Evolutionary conservation across 192 early-diverging fungal species (phyloP).

Genomic region (Jimgerdemannia lactiflua): DNA sequence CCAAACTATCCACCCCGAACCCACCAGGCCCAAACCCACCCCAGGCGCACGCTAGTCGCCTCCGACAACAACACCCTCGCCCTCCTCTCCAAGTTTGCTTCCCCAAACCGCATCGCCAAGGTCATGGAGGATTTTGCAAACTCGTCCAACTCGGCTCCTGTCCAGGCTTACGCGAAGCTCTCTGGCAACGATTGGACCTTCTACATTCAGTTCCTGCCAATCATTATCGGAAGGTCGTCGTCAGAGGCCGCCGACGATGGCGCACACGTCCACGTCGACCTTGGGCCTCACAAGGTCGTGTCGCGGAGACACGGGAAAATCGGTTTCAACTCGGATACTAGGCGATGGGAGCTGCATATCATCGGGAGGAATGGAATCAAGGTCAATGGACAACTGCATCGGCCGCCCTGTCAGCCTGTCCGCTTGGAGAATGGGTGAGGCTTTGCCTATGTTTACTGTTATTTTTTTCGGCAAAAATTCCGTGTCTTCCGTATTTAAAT

Average conservation of each 20-base stretch:
- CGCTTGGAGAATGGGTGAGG: slow-evolving; percentile 15
- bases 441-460: no score
- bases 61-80: no score
- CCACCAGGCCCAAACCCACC: no score
- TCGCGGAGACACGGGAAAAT: slow-evolving; percentile 31
- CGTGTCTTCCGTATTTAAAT: no score
- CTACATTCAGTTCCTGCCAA: slow-evolving; percentile 16
- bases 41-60: no score
- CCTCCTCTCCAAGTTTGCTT: no score
- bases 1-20: no score
- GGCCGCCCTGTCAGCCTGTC: slow-evolving; percentile 10
- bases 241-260: neutral
- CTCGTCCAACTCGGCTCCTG: no score
- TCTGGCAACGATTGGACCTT: slow-evolving; percentile 28
- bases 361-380: slow-evolving; percentile 29
- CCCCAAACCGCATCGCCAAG: no score
- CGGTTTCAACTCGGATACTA: slow-evolving; percentile 7
- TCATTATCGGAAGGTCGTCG: slow-evolving; percentile 19
- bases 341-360: slow-evolving; percentile 23
- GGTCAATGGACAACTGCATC: slow-evolving; percentile 18
- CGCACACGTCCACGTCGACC: slow-evolving; percentile 16
- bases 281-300: slow-evolving; percentile 22
- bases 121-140: no score
- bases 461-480: no score
- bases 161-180: slow-evolving; percentile 13